Conservation (phyloP, 2,329 filamentous ascomycete species). For the Pseudogymnoascus sp. region DNA sequence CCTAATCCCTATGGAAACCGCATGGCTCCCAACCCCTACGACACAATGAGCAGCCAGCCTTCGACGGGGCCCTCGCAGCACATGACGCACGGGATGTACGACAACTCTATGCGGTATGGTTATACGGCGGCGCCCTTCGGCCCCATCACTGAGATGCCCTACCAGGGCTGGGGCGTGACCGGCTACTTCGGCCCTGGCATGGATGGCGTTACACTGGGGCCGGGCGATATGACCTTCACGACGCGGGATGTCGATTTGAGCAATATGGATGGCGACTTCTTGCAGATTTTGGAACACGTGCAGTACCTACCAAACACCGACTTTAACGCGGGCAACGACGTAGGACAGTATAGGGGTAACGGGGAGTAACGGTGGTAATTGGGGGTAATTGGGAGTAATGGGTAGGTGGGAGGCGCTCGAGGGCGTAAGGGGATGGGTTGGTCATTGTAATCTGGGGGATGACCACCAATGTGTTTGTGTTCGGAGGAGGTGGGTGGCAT, state of each 20-base stretch:
- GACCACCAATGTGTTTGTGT: background rate
- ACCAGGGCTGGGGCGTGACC: background rate
- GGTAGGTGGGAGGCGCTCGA: background rate
- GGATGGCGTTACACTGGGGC: background rate
- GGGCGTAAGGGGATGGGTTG: background rate
- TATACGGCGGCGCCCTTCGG: background rate
- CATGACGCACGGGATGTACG: background rate
- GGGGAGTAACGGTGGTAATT: background rate
- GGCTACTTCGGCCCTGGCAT: background rate
- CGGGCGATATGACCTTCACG: conserved; percentile 5
- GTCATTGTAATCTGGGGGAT: background rate
- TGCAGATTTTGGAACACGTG: background rate
- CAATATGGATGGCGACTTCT: background rate
- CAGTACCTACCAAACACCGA: background rate
- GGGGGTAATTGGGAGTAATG: background rate
- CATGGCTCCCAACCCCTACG: background rate
- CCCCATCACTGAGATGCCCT: background rate
- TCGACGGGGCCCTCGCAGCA: background rate
- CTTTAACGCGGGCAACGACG: background rate
- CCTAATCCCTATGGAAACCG: conserved; percentile 28
- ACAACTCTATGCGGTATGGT: background rate
- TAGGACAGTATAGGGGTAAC: background rate
- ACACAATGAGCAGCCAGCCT: background rate
- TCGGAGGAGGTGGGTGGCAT: background rate
- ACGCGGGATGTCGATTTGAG: conserved; percentile 1